A percentile compares a stretch with the other conserved stretches of the same genome.
These are phyloP conservation scores for Aspergillus olivimuriae DNA, from an alignment of 495 filamentous ascomycete species.

Conservation along the genomic window DNA sequence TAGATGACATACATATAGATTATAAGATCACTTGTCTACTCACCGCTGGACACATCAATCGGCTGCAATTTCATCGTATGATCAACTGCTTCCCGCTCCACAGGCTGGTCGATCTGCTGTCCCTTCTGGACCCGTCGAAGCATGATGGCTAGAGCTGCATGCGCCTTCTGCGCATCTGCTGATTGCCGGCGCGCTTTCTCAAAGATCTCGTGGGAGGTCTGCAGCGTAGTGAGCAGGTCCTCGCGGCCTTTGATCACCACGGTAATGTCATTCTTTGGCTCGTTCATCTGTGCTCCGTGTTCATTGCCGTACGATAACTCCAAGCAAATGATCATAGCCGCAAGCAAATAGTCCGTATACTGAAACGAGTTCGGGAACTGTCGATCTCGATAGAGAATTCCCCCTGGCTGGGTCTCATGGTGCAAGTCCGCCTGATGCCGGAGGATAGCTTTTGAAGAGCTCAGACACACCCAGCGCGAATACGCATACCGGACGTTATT, in stretches of 20 bases:
- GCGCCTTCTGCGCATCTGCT: constrained; percentile 76
- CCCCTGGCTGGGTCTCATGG: constrained; percentile 65
- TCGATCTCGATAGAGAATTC: constrained; percentile 62
- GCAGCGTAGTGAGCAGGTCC: constrained; percentile 63
- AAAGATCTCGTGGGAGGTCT: constrained; percentile 66
- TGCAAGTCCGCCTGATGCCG: constrained; percentile 70
- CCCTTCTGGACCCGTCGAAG: constrained; percentile 56
- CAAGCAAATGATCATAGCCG: constrained; percentile 81
- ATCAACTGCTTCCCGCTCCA: no score
- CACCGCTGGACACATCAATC: no score
- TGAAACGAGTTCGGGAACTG: constrained; percentile 76
- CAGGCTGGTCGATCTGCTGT: no score
- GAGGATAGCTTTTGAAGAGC: constrained; percentile 70
- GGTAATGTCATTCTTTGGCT: constrained; percentile 3
- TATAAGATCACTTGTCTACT: no score
- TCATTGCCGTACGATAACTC: constrained; percentile 47
- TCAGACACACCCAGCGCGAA: constrained; percentile 75
- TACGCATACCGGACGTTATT: constrained; percentile 68
- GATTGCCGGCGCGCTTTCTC: constrained; percentile 57
- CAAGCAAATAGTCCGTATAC: constrained; percentile 76
- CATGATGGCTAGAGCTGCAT: constrained; percentile 65
- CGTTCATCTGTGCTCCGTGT: background rate
- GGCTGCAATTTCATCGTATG: no score
- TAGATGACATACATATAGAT: no score
- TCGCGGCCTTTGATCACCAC: constrained; percentile 46